Base-by-base conservation (phyloP, 2,329 filamentous ascomycete genomes). In the Xylaria sp. region DNA sequence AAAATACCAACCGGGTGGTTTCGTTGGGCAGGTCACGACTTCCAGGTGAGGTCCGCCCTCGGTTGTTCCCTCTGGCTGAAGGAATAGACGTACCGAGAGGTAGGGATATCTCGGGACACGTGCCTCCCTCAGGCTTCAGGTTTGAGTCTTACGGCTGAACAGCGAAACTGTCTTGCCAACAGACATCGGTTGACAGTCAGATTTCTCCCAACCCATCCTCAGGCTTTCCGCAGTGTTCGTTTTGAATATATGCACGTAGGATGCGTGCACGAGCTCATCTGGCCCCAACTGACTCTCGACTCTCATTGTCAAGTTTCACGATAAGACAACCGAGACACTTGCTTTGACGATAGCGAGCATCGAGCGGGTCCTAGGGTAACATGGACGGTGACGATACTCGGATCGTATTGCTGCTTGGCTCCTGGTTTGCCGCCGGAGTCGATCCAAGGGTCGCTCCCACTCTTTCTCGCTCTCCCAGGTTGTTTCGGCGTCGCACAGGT, bases 401-500 rank as follows among this genome's bases (percentile, higher is more conserved):
- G 46, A 2, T 49, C 37, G 11, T 1, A 16, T 2, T 2, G 30
- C 23, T 8, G 30, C 10, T 16, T 10, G 5, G 2, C n/a, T 23
- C 10, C 19, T 52, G 18, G 52, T 55, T 60, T 30, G 35, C 54
- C 18, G 35, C 23, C 18, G 39, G 11, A 13, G 8, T 11, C 10
- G 10, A 37, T 37, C 46, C 35, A 16, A 37, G 53, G 37, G 53
- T 59, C 34, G 19, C 30, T 37, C 51, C n/a, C 35, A 30, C 37
- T 57, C 51, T 54, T 49, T 46, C 50, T 59, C 55, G 3, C 55
- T 18, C 52, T 39, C 51, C 35, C 19, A 44, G 48, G 23, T 19
- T 59, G 57, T 59, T 49, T 59, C 57, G 59, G 61, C 34, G 49
- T 51, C 23, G 49, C 19, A 59, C 59, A 57, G 54, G 13, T 62